Percentiles rank a stretch among this genome's conserved stretches.
Evolutionary conservation across 352 stramenopile species (phyloP).

Genomic region (Pythium chondricola): DNA sequence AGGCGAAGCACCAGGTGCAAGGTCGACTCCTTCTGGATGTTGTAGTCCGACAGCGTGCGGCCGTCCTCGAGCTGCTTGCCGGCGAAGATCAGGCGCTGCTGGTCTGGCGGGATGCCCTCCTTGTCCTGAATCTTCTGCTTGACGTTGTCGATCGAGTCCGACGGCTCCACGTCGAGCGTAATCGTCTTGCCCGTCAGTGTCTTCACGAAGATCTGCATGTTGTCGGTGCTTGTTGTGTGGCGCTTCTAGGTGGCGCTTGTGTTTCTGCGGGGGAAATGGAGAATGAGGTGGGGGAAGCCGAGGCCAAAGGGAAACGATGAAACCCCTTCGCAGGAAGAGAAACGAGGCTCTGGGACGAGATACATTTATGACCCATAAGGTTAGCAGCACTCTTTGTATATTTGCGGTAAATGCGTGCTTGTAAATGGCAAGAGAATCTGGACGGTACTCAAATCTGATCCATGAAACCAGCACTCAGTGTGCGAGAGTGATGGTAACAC

Average conservation of each 20-base stretch:
- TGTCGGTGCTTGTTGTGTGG: background rate
- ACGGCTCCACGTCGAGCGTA: constrained; percentile 88
- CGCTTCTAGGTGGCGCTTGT: background rate
- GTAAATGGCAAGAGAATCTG: too few species aligned
- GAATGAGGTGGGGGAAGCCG: background rate
- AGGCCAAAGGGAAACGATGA: background rate
- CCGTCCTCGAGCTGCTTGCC: constrained; percentile 94
- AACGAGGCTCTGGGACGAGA: background rate
- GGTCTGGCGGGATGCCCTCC: constrained; percentile 91
- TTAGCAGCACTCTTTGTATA: too few species aligned
- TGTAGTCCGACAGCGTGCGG: constrained; percentile 93
- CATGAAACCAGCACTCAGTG: too few species aligned
- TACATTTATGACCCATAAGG: background rate
- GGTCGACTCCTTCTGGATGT: constrained; percentile 94
- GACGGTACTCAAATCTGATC: too few species aligned
- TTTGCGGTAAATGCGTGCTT: too few species aligned
- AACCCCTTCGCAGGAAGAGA: background rate
- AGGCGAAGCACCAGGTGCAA: constrained; percentile 90
- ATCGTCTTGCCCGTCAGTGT: constrained; percentile 92
- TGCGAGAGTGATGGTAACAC: too few species aligned
- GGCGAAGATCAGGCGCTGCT: constrained; percentile 95
- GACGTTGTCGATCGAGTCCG: constrained; percentile 93
- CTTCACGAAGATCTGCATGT: constrained; percentile 51
- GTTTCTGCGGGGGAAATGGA: background rate
- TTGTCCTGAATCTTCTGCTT: constrained; percentile 95